These are phyloP conservation scores for Ammopiptanthus mongolicus DNA, from an alignment of 306 rosid species.

Conservation along the genomic window DNA sequence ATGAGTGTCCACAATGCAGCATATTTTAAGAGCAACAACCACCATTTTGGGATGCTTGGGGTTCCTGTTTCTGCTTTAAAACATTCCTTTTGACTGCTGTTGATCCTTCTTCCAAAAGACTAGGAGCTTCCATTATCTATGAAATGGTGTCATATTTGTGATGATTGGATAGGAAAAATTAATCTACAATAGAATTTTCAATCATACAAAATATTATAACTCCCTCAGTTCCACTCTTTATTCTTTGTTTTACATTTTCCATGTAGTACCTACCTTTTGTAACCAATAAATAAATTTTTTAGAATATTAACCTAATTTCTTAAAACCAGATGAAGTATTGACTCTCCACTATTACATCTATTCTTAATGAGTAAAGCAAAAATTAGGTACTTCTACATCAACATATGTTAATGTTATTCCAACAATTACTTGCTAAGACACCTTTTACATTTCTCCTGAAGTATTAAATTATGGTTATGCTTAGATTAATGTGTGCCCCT, in stretches of 20 bases:
- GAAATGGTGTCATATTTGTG: slow-evolving; percentile 20
- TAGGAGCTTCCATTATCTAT: slow-evolving; percentile 92
- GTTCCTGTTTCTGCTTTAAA: slow-evolving; percentile 64
- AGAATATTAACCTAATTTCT: not conserved
- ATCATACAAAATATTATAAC: not conserved
- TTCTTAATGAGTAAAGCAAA: not conserved
- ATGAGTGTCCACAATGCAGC: not conserved
- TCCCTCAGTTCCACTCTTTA: not conserved
- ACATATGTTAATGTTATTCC: not conserved
- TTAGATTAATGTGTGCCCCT: not conserved
- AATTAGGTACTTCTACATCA: slow-evolving; percentile 4
- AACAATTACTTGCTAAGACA: not conserved
- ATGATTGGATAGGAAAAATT: slow-evolving; percentile 10
- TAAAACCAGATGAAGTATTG: not conserved
- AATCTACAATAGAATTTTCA: not conserved
- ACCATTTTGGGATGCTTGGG: slow-evolving; percentile 42
- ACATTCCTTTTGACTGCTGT: slow-evolving; percentile 65
- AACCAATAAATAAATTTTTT: not conserved
- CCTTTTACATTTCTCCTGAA: not conserved
- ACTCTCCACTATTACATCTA: not conserved
- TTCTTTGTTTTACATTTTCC: not conserved
- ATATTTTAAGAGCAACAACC: slow-evolving; percentile 61
- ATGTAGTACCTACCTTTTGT: not conserved
- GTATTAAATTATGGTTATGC: not conserved
- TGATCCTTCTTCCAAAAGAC: slow-evolving; percentile 89